Conservation (phyloP, 108 stramenopile genomes). For the Hondaea fermentalgiana region DNA sequence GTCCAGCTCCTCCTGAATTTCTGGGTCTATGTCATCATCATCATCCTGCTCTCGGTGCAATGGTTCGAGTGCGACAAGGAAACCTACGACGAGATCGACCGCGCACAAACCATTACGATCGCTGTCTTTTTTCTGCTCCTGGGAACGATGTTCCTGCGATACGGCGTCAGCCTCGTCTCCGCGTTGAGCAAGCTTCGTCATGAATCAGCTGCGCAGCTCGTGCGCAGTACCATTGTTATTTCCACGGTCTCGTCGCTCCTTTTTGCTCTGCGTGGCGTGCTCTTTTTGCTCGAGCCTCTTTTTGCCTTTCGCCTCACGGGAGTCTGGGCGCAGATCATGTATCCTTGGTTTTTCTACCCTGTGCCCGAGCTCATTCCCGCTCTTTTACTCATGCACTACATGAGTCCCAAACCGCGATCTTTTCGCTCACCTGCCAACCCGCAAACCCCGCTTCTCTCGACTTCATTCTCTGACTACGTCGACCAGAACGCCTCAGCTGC, state of each 20-base stretch:
- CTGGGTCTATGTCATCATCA: constrained; percentile 17
- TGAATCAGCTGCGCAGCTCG: not conserved
- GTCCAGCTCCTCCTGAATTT: not conserved
- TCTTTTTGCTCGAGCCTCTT: not conserved
- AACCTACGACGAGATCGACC: not conserved
- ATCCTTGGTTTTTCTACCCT: constrained; percentile 13
- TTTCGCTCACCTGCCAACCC: not conserved
- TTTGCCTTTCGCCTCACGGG: not conserved
- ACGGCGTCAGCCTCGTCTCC: not conserved
- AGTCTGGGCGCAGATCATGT: not conserved
- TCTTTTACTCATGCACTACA: not conserved
- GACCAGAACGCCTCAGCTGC: no score
- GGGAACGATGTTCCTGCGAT: not conserved
- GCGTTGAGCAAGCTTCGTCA: not conserved
- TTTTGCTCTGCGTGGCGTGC: not conserved
- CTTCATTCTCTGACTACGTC: no score
- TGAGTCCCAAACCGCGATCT: not conserved
- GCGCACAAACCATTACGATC: not conserved
- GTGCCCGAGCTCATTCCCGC: not conserved
- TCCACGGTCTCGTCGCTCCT: not conserved
- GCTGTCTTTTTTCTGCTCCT: not conserved
- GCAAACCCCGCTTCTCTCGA: not conserved
- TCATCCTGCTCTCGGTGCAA: not conserved
- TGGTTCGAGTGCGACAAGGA: constrained; percentile 14
- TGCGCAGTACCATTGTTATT: not conserved